These are phyloP conservation scores for Azolla pinnata DNA, from an alignment of 75 land plant species.

Conservation along the genomic window DNA sequence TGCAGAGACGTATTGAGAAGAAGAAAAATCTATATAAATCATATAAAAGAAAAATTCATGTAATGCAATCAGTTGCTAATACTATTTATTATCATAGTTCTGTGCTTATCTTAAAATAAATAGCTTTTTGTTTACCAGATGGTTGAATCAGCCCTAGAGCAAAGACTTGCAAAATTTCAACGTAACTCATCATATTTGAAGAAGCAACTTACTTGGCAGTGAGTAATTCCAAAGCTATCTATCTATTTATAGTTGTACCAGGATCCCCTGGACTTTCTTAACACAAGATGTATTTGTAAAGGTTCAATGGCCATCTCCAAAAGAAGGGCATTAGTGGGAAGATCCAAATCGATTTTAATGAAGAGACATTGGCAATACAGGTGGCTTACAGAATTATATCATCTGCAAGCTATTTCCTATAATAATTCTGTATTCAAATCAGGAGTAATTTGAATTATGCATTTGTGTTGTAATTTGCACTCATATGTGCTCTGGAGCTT, in stretches of 20 bases:
- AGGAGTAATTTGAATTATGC: too few species aligned
- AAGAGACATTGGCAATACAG: conserved; percentile 33
- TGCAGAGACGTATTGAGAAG: conserved; percentile 39
- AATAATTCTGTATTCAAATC: neutral
- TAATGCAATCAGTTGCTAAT: neutral
- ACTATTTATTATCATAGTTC: neutral
- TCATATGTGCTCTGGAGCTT: too few species aligned
- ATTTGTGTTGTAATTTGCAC: too few species aligned
- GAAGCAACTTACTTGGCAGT: conserved; percentile 81
- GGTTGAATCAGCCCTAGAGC: conserved; percentile 38
- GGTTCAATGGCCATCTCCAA: conserved; percentile 74
- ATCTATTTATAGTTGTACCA: too few species aligned
- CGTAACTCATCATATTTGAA: conserved; percentile 53
- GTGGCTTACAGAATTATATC: conserved; percentile 8
- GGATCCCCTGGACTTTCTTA: too few species aligned
- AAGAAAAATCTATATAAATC: conserved; percentile 33
- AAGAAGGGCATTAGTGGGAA: conserved; percentile 86
- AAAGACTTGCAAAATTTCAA: conserved; percentile 46
- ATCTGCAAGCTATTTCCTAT: neutral
- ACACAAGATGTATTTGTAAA: too few species aligned
- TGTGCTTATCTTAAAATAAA: conserved; percentile 11
- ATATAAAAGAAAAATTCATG: conserved; percentile 39
- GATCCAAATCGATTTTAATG: conserved; percentile 53
- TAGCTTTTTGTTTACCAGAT: conserved; percentile 26
- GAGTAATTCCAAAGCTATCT: conserved; percentile 11